Evolutionary conservation across 768 basidiomycete species (phyloP).

Genomic region (Lactarius pseudohatsudake): DNA sequence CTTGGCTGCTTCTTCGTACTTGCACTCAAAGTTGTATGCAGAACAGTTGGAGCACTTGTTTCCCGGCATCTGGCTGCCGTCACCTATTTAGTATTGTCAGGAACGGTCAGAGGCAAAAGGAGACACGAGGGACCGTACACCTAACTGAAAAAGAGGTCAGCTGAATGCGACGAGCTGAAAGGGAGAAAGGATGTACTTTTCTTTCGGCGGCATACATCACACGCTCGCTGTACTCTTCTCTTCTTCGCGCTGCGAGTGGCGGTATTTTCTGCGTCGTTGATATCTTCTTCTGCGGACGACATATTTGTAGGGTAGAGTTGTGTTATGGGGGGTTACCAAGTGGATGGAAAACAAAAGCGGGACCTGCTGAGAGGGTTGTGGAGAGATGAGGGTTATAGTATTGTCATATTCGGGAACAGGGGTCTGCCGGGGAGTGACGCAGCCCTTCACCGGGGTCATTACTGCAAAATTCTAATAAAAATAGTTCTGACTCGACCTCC

Average conservation of each 20-base stretch:
- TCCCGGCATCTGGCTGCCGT: slow-evolving; percentile 65
- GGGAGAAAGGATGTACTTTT: slow-evolving; percentile 56
- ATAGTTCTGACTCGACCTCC: not conserved
- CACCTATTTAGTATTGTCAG: slow-evolving; percentile 42
- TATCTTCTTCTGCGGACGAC: slow-evolving; percentile 70
- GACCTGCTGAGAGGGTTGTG: not conserved
- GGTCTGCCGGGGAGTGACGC: slow-evolving; percentile 14
- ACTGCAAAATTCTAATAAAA: too few species aligned
- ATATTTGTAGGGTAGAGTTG: slow-evolving; percentile 34
- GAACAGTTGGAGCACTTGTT: slow-evolving; percentile 66
- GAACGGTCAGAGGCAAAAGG: not conserved
- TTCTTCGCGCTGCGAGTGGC: slow-evolving; percentile 53
- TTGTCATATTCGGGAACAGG: not conserved
- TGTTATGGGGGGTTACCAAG: not conserved
- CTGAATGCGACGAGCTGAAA: slow-evolving; percentile 4
- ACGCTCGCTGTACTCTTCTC: slow-evolving; percentile 72
- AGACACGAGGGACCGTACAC: slow-evolving; percentile 45
- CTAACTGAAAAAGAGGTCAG: slow-evolving; percentile 46
- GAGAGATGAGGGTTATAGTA: slow-evolving; percentile 6
- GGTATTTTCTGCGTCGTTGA: slow-evolving; percentile 45
- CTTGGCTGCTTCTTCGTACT: slow-evolving; percentile 68
- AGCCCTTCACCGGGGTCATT: slow-evolving; percentile 1
- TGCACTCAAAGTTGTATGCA: slow-evolving; percentile 58
- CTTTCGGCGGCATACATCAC: slow-evolving; percentile 80
- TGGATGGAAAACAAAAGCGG: not conserved